Evolutionary conservation across 371 early-diverging fungal species (phyloP).

Genomic region (Lichtheimia hyalospora): DNA sequence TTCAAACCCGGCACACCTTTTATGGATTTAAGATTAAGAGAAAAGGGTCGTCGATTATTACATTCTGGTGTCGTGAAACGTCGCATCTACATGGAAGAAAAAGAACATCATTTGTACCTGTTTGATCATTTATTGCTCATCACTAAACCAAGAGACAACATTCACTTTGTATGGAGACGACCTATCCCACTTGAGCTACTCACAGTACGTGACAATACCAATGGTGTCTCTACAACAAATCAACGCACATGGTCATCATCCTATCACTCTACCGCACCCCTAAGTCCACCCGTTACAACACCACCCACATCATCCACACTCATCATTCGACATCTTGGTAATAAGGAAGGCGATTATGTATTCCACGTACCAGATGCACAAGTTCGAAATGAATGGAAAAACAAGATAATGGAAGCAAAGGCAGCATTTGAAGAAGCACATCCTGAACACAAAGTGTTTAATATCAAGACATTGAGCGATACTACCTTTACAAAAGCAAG

Average conservation of each 20-base stretch:
- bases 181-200: slow-evolving; percentile 65
- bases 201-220: slow-evolving; percentile 47
- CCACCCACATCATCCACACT: neutral
- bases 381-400: slow-evolving; percentile 79
- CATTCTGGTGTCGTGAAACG: slow-evolving; percentile 78
- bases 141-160: slow-evolving; percentile 56
- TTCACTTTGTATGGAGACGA: slow-evolving; percentile 55
- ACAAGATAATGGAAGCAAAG: slow-evolving; percentile 74
- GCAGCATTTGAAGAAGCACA: slow-evolving; percentile 37
- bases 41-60: slow-evolving; percentile 68
- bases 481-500: slow-evolving; percentile 27
- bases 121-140: slow-evolving; percentile 87
- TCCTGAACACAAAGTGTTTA: slow-evolving; percentile 59
- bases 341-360: slow-evolving; percentile 65
- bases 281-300: no score
- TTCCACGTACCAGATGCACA: slow-evolving; percentile 71
- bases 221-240: slow-evolving; percentile 19
- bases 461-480: slow-evolving; percentile 48
- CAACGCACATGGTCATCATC: slow-evolving; percentile 1
- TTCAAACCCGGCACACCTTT: slow-evolving; percentile 30
- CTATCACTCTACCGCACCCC: neutral
- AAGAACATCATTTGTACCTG: slow-evolving; percentile 77
- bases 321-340: slow-evolving; percentile 67
- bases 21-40: slow-evolving; percentile 64
- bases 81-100: slow-evolving; percentile 65